These are phyloP conservation scores for Ogataea paraovalis DNA, from an alignment of 805 yeast genomes.

Conservation along the genomic window DNA sequence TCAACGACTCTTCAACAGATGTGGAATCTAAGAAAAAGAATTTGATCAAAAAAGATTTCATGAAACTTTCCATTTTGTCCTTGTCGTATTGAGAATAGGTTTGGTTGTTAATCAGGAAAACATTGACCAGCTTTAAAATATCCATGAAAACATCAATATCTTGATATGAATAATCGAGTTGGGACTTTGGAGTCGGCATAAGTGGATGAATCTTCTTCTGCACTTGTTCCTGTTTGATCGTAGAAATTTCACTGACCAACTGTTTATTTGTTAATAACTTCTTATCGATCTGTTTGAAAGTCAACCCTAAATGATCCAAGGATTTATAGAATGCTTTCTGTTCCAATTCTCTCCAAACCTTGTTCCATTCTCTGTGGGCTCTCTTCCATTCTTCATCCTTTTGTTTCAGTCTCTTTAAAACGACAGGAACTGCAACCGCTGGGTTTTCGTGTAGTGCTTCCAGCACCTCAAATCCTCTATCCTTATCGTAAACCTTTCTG, in stretches of 20 bases:
- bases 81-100: slow-evolving; percentile 78
- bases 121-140: slow-evolving; percentile 61
- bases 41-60: slow-evolving; percentile 63
- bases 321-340: slow-evolving; percentile 92
- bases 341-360: slow-evolving; percentile 98
- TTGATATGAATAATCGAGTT: slow-evolving; percentile 51
- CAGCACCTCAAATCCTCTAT: slow-evolving; percentile 89
- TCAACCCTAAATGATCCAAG: slow-evolving; percentile 89
- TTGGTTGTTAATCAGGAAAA: slow-evolving; percentile 63
- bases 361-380: slow-evolving; percentile 97
- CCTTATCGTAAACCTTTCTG: slow-evolving; percentile 88
- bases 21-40: slow-evolving; percentile 63
- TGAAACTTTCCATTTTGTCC: slow-evolving; percentile 67
- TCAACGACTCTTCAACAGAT: slow-evolving; percentile 39
- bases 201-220: slow-evolving; percentile 82
- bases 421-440: slow-evolving; percentile 90
- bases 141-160: slow-evolving; percentile 74
- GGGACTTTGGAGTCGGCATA: slow-evolving; percentile 80
- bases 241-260: slow-evolving; percentile 83
- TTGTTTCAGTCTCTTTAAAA: slow-evolving; percentile 87
- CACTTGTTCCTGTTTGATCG: slow-evolving; percentile 87
- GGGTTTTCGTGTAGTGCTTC: slow-evolving; percentile 96
- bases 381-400: slow-evolving; percentile 99
- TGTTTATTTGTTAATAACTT: slow-evolving; percentile 87
- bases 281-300: slow-evolving; percentile 95